These are phyloP conservation scores for Coemansia sp. DNA, from an alignment of 192 early-diverging fungal species.

Conservation along the genomic window DNA sequence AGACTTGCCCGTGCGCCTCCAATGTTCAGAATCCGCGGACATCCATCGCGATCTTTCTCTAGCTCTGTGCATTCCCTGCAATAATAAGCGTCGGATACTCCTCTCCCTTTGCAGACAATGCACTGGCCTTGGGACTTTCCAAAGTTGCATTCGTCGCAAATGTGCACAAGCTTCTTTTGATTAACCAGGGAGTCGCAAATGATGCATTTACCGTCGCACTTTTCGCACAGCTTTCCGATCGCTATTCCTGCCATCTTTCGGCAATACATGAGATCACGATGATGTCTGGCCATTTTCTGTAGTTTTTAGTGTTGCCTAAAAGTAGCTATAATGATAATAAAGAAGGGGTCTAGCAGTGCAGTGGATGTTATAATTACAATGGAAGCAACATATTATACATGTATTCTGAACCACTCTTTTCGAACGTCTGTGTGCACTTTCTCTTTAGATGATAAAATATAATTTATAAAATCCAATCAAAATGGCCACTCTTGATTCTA, in stretches of 20 bases:
- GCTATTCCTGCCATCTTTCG: conserved; percentile 90
- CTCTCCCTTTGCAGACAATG: conserved; percentile 85
- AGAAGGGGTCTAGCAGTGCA: not conserved
- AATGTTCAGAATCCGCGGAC: conserved; percentile 97
- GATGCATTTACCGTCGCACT: conserved; percentile 88
- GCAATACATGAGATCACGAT: conserved; percentile 94
- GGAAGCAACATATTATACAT: no score
- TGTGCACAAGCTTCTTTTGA: conserved; percentile 84
- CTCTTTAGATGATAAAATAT: no score
- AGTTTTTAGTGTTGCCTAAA: not conserved
- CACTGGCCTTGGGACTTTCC: conserved; percentile 88
- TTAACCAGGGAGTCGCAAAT: conserved; percentile 96
- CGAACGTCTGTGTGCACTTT: no score
- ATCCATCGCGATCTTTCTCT: conserved; percentile 96
- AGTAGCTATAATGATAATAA: not conserved
- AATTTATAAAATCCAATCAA: no score
- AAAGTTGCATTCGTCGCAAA: conserved; percentile 98
- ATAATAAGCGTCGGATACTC: conserved; percentile 93
- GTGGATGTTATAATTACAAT: no score
- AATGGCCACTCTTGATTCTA: not conserved
- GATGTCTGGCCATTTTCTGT: conserved; percentile 72
- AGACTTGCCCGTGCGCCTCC: conserved; percentile 89
- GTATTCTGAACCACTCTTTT: no score
- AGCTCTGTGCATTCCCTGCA: conserved; percentile 87
- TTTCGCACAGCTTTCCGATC: conserved; percentile 51